Evolutionary conservation across 345 rosid species (phyloP).

Genomic region (Geranium rotundifolium): DNA sequence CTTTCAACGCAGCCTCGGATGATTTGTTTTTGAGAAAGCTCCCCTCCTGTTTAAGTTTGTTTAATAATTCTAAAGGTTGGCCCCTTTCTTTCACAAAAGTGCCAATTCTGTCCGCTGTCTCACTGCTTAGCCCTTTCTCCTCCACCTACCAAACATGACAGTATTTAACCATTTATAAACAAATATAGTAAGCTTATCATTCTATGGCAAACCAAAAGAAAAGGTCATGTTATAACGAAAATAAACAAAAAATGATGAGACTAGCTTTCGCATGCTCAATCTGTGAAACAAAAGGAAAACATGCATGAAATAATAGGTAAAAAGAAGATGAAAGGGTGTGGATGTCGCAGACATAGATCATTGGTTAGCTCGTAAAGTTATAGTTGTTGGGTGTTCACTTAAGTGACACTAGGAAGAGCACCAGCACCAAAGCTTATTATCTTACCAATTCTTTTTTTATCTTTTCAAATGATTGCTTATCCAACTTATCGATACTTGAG

Average conservation of each 20-base stretch:
- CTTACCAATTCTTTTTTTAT: constrained; percentile 84
- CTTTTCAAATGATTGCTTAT: constrained; percentile 79
- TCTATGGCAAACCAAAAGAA: background rate
- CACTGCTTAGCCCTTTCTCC: constrained; percentile 66
- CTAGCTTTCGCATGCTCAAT: too few species aligned
- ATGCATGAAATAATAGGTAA: too few species aligned
- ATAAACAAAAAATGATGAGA: too few species aligned
- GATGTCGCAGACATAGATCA: too few species aligned
- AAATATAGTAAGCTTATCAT: constrained; percentile 7
- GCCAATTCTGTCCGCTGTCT: constrained; percentile 72
- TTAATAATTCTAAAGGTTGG: constrained; percentile 45
- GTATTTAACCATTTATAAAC: background rate
- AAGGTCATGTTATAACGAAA: too few species aligned
- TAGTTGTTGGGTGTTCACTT: too few species aligned
- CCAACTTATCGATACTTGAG: constrained; percentile 87
- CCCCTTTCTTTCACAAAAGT: constrained; percentile 71
- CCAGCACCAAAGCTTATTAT: background rate
- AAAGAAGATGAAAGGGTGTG: too few species aligned
- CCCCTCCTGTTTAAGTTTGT: constrained; percentile 49
- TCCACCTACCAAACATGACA: constrained; percentile 42
- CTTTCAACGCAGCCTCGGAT: constrained; percentile 58
- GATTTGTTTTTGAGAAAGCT: constrained; percentile 47
- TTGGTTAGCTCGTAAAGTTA: too few species aligned
- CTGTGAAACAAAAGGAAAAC: too few species aligned
- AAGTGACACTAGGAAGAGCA: too few species aligned